Base-by-base conservation (phyloP, 1,284 basidiomycete species). In the Anthracocystis setariae region DNA sequence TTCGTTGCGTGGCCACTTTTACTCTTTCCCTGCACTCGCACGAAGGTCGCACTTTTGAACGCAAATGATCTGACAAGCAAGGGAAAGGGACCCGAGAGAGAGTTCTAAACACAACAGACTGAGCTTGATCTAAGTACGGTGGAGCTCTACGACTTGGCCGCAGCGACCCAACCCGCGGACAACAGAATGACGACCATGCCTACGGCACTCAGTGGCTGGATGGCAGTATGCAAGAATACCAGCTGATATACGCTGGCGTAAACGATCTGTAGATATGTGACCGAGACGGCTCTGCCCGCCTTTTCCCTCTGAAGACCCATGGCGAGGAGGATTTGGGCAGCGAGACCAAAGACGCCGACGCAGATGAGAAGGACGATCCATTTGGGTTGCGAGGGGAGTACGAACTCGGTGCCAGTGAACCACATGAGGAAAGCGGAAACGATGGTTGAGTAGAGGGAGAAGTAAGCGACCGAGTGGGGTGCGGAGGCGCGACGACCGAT, bases 401-500 rank as follows among this genome's bases (percentile, higher is more conserved):
- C 57, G 33, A 74, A 77, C 9, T 47, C 18, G 17, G 73, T 70
- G 20, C 49, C 61, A 4, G 63, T 64, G 38, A 61, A 27, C 57
- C 55, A 54, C 68, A 77, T 74, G 21, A 65, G 53, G 9, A 88
- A 63, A 10, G 84, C 81, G 1, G 88, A 86, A 1, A 87, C 86
- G 38, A 90, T 81, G 3, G 89, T 86, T 62, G 88, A 89, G 74
- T 88, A 86, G 24, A 86, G 82, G 0, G 90, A 88, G 76, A 91
- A 92, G 58, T 87, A 89, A 3, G 86, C 85, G 66, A 92, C 86
- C n/a, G 87, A 86, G 78, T 93, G 91, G 54, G 92, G 83, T 0
- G 90, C 86, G 73, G 91, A 89, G 4, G 90, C 90, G 0, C 89
- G 86, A 64, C 87, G 89, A 2, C 91, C 91, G 27, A 92, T 90